Evolutionary conservation across 257 asterid genomes (phyloP), one percentile per base, ranked within the genome.

Genomic region (Fraxinus americana): DNA sequence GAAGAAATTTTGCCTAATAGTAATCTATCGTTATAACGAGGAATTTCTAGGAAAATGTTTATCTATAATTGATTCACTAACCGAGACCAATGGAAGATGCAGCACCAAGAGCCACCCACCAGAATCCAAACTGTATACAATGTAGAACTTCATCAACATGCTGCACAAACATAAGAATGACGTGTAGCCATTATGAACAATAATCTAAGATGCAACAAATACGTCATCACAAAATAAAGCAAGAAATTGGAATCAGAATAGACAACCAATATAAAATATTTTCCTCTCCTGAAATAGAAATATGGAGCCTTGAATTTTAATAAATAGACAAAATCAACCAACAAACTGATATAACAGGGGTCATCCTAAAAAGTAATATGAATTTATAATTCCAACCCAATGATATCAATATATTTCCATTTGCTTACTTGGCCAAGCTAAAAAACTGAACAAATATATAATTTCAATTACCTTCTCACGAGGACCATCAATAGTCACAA

Each of bases 121-220:
- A 84, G 74, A 75, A 67, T 67, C 85, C 85, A 21, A 78, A 84
- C 59, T 75, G 82, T 45, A 84, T 74, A 75, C 78, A 90, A 54
- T 30, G 74, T 50, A 71, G 74, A 79, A 87, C 83, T 88, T 94
- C 98, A 70, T 94, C 94, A 54, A 91, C 86, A 80, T 92, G 95
- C 97, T 94, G 87, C 85, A 82, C 35, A 65, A 84, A 45, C 72
- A 50, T 73, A 74, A 61, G 78, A 74, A 68, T 34, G 67, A 75
- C 16, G 32, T 36, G 27, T 17, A 50, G n/a, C 8, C 7, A 50
- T 50, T 4, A 5, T 34, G 21, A 30, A 32, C 52, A 5, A 65
- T 34, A 82, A 10, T 54, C 48, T 71, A 85, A 76, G 71, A 82
- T 65, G 67, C 54, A 48, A 59, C 75, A 71, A 67, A 43, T 29